These are phyloP conservation scores for Metarhizium brunneum DNA, from an alignment of 2,329 filamentous ascomycete species.

Conservation along the genomic window DNA sequence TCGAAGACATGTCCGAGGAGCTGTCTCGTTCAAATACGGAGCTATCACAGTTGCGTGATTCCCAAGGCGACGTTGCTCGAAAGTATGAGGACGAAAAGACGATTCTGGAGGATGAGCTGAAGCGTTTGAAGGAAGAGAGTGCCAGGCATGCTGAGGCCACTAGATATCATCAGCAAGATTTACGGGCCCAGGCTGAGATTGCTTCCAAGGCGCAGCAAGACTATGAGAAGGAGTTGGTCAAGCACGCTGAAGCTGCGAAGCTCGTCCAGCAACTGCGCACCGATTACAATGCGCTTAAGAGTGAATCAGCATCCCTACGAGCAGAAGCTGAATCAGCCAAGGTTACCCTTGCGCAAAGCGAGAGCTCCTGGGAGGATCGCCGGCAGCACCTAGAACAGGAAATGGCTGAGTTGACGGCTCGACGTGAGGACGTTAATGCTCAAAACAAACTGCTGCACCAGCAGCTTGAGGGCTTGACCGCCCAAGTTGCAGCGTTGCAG, in stretches of 20 bases:
- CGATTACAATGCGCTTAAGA: slow-evolving; percentile 76
- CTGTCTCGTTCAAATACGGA: slow-evolving; percentile 74
- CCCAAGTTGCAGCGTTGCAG: slow-evolving; percentile 72
- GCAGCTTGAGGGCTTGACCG: slow-evolving; percentile 74
- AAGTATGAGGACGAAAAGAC: slow-evolving; percentile 76
- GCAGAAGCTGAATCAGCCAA: slow-evolving; percentile 82
- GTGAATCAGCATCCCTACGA: slow-evolving; percentile 63
- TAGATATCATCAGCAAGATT: slow-evolving; percentile 79
- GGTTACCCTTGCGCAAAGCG: slow-evolving; percentile 66
- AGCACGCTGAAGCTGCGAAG: slow-evolving; percentile 92
- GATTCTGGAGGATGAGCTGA: slow-evolving; percentile 68
- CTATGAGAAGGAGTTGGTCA: slow-evolving; percentile 89
- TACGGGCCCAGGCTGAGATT: slow-evolving; percentile 89
- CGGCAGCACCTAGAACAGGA: slow-evolving; percentile 76
- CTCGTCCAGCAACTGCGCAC: slow-evolving; percentile 67
- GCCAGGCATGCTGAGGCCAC: slow-evolving; percentile 71
- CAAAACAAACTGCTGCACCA: slow-evolving; percentile 88
- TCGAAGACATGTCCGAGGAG: slow-evolving; percentile 77
- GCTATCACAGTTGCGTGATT: slow-evolving; percentile 68
- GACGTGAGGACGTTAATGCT: slow-evolving; percentile 73
- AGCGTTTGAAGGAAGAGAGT: slow-evolving; percentile 73
- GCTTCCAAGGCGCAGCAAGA: slow-evolving; percentile 88
- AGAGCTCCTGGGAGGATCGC: slow-evolving; percentile 81
- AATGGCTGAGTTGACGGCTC: slow-evolving; percentile 64
- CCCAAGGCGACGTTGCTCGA: slow-evolving; percentile 64